Percentiles rank a stretch among this genome's conserved stretches.
Evolutionary conservation across 129 eudicot species (phyloP).

Genomic region (Rutidosis leptorrhynchoides): DNA sequence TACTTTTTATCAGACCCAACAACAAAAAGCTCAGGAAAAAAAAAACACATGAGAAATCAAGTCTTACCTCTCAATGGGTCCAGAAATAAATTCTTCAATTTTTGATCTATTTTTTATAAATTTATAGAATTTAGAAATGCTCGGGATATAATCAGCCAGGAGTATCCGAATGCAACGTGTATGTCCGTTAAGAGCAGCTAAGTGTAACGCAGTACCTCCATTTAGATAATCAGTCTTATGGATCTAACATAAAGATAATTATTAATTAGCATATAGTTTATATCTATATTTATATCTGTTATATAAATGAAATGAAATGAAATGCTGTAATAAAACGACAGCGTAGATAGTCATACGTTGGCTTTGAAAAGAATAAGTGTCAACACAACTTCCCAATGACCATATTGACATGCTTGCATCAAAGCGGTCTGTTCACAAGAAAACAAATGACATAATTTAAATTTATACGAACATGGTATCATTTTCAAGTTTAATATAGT

Average conservation of each 20-base stretch:
- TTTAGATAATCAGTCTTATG: conserved; percentile 82
- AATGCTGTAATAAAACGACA: conserved; percentile 16
- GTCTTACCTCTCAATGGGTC: conserved; percentile 53
- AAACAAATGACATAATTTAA: conserved; percentile 18
- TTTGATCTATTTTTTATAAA: conserved; percentile 47
- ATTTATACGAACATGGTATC: not conserved
- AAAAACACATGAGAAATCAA: not conserved
- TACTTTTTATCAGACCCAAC: conserved; percentile 10
- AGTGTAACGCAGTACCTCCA: conserved; percentile 92
- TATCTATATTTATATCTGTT: not conserved
- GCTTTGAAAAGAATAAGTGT: conserved; percentile 84
- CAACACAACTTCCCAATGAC: conserved; percentile 98
- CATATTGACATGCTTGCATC: conserved; percentile 99
- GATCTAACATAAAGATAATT: conserved; percentile 46
- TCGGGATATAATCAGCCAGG: conserved; percentile 88
- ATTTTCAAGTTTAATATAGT: not conserved
- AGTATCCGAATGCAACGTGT: conserved; percentile 83
- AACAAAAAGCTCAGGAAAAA: not conserved
- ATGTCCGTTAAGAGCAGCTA: conserved; percentile 96
- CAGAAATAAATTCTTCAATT: conserved; percentile 35
- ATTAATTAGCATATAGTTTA: conserved; percentile 8
- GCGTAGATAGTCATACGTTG: conserved; percentile 53
- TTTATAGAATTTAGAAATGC: conserved; percentile 60
- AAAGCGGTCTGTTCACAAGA: conserved; percentile 75
- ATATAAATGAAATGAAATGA: not conserved